Evolutionary conservation across 371 early-diverging fungal genomes (phyloP).

Genomic region (Choanephora cucurbitarum): DNA sequence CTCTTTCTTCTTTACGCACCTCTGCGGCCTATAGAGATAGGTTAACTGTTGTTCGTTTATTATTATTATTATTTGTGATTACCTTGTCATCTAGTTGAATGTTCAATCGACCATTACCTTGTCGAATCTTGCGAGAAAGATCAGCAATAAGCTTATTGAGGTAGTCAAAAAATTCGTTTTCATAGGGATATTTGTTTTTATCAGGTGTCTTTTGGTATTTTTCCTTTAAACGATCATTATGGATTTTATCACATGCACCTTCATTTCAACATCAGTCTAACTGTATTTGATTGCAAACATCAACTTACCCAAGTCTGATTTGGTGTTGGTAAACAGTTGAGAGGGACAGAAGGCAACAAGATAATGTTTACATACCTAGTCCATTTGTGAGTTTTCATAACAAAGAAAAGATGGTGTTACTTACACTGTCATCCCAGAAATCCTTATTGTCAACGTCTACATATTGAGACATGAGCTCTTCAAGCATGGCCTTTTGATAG

Average conservation of each 20-base stretch:
- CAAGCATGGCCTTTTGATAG: conserved; percentile 73
- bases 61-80: conserved; percentile 20
- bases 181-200: conserved; percentile 72
- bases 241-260: conserved; percentile 74
- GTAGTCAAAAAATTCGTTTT: conserved; percentile 73
- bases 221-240: conserved; percentile 80
- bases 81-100: conserved; percentile 75
- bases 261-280: conserved; percentile 13
- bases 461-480: conserved; percentile 80
- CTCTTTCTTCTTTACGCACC: conserved; percentile 75
- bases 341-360: conserved; percentile 87
- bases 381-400: neutral
- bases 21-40: conserved; percentile 54
- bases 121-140: conserved; percentile 73
- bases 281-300: too few species aligned
- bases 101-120: conserved; percentile 75
- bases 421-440: conserved; percentile 69
- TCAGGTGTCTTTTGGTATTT: conserved; percentile 74
- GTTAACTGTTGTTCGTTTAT: neutral
- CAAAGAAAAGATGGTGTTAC: conserved; percentile 10
- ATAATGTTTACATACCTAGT: conserved; percentile 84
- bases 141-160: conserved; percentile 73
- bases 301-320: conserved; percentile 79
- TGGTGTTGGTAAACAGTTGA: conserved; percentile 86
- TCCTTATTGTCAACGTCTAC: conserved; percentile 66